Evolutionary conservation across 257 asterid genomes (phyloP), one percentile per base, ranked within the genome.

Genomic region (Fraxinus pennsylvanica): DNA sequence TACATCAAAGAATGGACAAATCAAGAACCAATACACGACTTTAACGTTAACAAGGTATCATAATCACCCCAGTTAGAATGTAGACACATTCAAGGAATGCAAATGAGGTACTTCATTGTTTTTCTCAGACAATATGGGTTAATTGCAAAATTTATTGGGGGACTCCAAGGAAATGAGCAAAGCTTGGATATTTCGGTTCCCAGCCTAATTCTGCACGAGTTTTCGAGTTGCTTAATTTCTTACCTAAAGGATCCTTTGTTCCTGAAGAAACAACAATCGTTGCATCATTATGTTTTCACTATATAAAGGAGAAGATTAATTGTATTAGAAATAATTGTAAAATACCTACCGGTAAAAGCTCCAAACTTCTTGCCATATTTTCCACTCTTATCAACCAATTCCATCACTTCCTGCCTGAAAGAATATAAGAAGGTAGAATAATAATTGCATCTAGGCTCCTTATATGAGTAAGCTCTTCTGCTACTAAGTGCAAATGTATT

Each of bases 331-430:
- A 54, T 33, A 74, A 33, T 22, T 5, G 12, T 47, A 57, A 43
- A 80, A 5, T 47, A 71, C 72, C 67, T 78, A 91, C 98, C 99
- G 19, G 92, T 94, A 73, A 94, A 92, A 13, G 85, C 84, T 77
- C 87, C 92, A 39, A 94, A 94, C 82, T 90, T 92, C 81, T 89
- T 84, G 74, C 84, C 74, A 74, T 75, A 92, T 77, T 92, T 94
- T 73, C 92, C 99, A 78, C 99, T 91, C 85, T 59, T 84, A 63
- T 86, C 81, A 43, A 92, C 89, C 81, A 91, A 80, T 32, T 91
- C 97, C 99, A 94, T 94, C 47, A 91, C 30, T 82, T 92, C 96
- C 84, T 91, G 97, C 85, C 98, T 94, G 96, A 68, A 75, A 78
- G 47, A 38, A 69, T 71, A 25, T 21, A 47, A 38, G 41, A 66